Base-by-base conservation (phyloP, 164 flowering plant species). In the Annona cherimola region DNA sequence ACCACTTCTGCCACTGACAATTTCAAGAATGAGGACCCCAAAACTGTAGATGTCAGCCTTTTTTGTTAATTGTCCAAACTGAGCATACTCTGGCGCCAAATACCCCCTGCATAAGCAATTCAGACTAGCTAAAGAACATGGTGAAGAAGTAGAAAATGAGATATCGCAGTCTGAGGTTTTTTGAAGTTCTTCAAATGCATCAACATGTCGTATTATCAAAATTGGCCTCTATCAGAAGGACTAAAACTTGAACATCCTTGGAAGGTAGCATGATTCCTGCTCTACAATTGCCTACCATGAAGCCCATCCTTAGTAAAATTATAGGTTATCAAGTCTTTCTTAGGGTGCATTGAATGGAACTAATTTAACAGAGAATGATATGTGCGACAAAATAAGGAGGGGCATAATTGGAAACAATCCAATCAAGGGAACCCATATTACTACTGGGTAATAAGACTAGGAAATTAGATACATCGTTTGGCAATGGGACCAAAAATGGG, bases 41-140 rank as follows among this genome's bases (percentile, higher is more conserved):
- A 90, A 93, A 72, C 95, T 89, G 79, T 91, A 93, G 44, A 93
- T 81, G 74, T 91, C 98, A 9, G 92, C 95, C 79, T 91, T 93
- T 78, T 84, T 88, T 16, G 98, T 89, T 35, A 91, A 83, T 74
- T 86, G 89, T 73, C 94, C 93, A 39, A 84, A 66, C 73, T 83
- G 69, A 9, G 92, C 92, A 81, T 91, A 91, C 75, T 93, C 98
- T 2, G 98, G 98, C 42, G 96, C 98, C 69, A 89, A 77, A 81
- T 93, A 91, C 63, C 98, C 98, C 70, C 98, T 92, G 87, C 78
- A 77, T 45, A 62, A 4, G 45, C 50, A 67, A 42, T 39, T 45
- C 3, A 61, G 7, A 45, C 42, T 20, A 61, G 18, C 45, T 12
- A 45, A 44, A 61, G n/a, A 59, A 19, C 57, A 71, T 26, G 39